phyloP scores from a whole-genome alignment of 371 early-diverging fungal species.

The Rhizopus sp. region DNA sequence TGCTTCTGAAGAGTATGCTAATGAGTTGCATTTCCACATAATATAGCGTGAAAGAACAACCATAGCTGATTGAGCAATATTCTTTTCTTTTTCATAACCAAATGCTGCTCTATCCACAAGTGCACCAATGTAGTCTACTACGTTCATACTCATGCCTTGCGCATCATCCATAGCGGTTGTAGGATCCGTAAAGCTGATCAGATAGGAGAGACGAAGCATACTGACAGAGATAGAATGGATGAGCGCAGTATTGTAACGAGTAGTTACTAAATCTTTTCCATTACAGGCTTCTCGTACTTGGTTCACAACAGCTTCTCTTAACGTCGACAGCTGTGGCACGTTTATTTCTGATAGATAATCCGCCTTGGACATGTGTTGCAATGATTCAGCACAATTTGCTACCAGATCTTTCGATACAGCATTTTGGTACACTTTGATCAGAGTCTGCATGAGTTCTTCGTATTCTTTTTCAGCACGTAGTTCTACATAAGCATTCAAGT shows the following conservation, averaged over 20 bases:
- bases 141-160: constrained; percentile 37
- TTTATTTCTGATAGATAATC: constrained; percentile 39
- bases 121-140: constrained; percentile 24
- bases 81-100: constrained; percentile 35
- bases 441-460: constrained; percentile 62
- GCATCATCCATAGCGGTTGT: constrained; percentile 41
- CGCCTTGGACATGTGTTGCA: constrained; percentile 47
- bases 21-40: constrained; percentile 42
- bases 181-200: constrained; percentile 38
- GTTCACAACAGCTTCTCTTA: constrained; percentile 42
- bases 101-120: constrained; percentile 39
- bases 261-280: constrained; percentile 48
- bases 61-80: constrained; percentile 37
- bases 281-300: constrained; percentile 46
- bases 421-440: constrained; percentile 56
- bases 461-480: constrained; percentile 65
- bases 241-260: constrained; percentile 38
- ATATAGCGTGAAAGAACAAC: constrained; percentile 44
- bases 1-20: constrained; percentile 14
- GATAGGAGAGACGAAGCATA: constrained; percentile 40
- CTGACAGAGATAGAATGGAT: constrained; percentile 45
- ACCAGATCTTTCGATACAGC: constrained; percentile 45
- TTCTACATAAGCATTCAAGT: constrained; percentile 65
- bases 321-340: constrained; percentile 33
- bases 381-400: constrained; percentile 33